These are phyloP conservation scores for Backusella australiensis DNA, from an alignment of 192 early-diverging fungal species.

Conservation along the genomic window DNA sequence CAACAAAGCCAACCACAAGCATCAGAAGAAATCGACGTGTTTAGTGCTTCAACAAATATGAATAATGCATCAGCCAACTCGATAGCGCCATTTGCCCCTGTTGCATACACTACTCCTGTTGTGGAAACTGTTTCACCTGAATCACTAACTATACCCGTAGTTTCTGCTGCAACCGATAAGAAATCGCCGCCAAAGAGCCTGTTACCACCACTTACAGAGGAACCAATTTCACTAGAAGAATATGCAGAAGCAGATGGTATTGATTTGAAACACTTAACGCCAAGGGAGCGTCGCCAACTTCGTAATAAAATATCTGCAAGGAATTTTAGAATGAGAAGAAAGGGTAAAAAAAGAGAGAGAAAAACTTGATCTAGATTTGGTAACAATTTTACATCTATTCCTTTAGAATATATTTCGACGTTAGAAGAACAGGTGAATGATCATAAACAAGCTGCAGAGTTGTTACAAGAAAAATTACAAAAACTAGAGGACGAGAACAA, in stretches of 20 bases:
- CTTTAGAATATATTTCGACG: constrained; percentile 37
- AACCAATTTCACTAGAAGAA: constrained; percentile 15
- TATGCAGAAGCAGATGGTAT: constrained; percentile 33
- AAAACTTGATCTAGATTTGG: background rate
- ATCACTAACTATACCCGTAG: background rate
- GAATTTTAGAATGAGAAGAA: constrained; percentile 71
- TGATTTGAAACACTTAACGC: constrained; percentile 52
- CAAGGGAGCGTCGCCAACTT: constrained; percentile 67
- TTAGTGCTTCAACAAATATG: background rate
- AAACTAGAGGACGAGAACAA: constrained; percentile 36
- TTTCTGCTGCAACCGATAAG: background rate
- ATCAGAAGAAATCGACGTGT: background rate
- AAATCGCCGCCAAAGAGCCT: background rate
- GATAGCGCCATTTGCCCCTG: background rate
- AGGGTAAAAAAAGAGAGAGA: constrained; percentile 38
- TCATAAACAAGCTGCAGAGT: constrained; percentile 31
- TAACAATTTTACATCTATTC: background rate
- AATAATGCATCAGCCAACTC: background rate
- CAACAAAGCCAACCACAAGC: background rate
- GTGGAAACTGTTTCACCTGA: constrained; percentile 7
- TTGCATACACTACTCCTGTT: background rate
- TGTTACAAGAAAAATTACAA: constrained; percentile 15
- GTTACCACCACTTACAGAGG: background rate
- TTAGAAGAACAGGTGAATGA: constrained; percentile 34
- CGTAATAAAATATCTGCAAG: constrained; percentile 76